Conservation (phyloP, 768 basidiomycete species). For the Ramaria sp. region DNA sequence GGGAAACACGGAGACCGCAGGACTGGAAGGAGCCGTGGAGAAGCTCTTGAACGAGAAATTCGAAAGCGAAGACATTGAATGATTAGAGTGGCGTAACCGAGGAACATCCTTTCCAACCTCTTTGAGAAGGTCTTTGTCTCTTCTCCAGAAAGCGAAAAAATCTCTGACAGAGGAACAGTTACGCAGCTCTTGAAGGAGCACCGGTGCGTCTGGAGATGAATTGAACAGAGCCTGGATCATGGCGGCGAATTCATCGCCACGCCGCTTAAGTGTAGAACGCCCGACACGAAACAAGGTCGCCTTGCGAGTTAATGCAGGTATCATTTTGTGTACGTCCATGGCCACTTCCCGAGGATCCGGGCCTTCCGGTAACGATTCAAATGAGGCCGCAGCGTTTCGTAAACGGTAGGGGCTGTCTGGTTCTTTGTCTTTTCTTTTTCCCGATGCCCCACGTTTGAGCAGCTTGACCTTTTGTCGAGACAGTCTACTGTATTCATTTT, state of each 20-base stretch:
- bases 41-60: constrained; percentile 11
- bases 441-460: constrained; percentile 60
- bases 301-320: constrained; percentile 63
- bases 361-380: constrained; percentile 76
- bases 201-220: constrained; percentile 41
- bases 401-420: constrained; percentile 40
- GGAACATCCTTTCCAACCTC: constrained; percentile 22
- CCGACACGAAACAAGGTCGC: constrained; percentile 63
- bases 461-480: constrained; percentile 60
- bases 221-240: constrained; percentile 50
- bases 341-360: constrained; percentile 68
- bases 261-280: constrained; percentile 51
- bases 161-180: constrained; percentile 46
- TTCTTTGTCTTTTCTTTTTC: constrained; percentile 50
- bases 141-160: constrained; percentile 72
- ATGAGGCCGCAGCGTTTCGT: constrained; percentile 49
- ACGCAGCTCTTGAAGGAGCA: constrained; percentile 55
- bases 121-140: constrained; percentile 51
- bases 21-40: background rate
- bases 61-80: constrained; percentile 39
- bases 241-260: constrained; percentile 46
- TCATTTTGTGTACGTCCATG: constrained; percentile 50
- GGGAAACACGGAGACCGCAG: background rate
- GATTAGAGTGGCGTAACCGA: constrained; percentile 21
- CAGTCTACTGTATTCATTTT: constrained; percentile 49